Conservation (phyloP, 768 basidiomycete species). For the Fibroporia radiculosa region DNA sequence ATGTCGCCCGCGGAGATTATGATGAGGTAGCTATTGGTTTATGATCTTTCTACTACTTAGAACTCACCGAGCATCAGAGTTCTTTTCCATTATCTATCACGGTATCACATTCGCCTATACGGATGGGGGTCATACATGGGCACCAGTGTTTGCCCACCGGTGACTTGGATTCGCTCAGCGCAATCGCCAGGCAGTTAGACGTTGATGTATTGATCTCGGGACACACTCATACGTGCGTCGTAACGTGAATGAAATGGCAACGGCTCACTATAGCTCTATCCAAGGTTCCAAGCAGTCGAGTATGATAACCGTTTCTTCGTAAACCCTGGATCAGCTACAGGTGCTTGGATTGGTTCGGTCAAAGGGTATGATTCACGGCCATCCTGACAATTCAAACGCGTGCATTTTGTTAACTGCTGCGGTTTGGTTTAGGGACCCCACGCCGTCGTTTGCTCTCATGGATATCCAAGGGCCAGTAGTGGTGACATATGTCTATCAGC, state of each 20-base stretch:
- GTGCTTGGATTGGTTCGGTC: slow-evolving; percentile 81
- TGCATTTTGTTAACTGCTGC: no score
- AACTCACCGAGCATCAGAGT: no score
- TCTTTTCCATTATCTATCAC: slow-evolving; percentile 75
- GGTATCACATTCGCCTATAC: slow-evolving; percentile 76
- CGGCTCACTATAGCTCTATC: neutral
- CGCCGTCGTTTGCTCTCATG: slow-evolving; percentile 94
- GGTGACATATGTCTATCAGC: slow-evolving; percentile 94
- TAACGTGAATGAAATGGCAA: neutral
- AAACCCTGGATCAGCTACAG: slow-evolving; percentile 92
- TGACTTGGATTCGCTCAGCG: slow-evolving; percentile 82
- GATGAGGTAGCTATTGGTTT: slow-evolving; percentile 62
- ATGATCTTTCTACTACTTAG: no score
- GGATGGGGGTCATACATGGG: slow-evolving; percentile 89
- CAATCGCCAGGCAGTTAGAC: slow-evolving; percentile 92
- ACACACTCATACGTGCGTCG: slow-evolving; percentile 83
- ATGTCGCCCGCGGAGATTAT: slow-evolving; percentile 89
- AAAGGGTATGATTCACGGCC: slow-evolving; percentile 50
- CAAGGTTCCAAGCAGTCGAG: slow-evolving; percentile 89
- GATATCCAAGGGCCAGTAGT: slow-evolving; percentile 96
- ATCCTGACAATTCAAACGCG: no score
- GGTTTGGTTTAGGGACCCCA: slow-evolving; percentile 83
- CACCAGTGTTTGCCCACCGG: slow-evolving; percentile 91
- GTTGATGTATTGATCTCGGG: slow-evolving; percentile 93
- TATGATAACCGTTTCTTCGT: slow-evolving; percentile 90